Evolutionary conservation across 2,329 filamentous ascomycete genomes (phyloP).

Genomic region (Ceratocystis huliohia): DNA sequence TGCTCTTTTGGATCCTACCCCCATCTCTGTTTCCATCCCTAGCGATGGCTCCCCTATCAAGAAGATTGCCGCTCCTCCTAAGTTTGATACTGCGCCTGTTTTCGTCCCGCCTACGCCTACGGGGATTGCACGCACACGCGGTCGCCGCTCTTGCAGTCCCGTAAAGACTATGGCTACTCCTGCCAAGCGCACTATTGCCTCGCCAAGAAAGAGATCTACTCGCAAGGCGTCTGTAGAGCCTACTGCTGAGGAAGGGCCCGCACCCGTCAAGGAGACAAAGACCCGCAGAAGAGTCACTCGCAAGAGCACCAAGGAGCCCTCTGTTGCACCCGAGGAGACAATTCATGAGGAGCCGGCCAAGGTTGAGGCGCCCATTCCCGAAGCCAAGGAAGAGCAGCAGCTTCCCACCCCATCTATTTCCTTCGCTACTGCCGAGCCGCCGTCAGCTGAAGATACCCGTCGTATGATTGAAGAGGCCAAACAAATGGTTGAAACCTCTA

Average conservation of each 20-base stretch:
- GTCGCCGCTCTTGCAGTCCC: slow-evolving; percentile 45
- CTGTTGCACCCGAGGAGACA: slow-evolving; percentile 29
- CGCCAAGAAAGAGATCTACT: slow-evolving; percentile 18
- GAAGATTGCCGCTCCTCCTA: slow-evolving; percentile 68
- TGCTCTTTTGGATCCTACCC: slow-evolving; percentile 78
- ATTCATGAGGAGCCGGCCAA: slow-evolving; percentile 51
- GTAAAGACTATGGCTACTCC: slow-evolving; percentile 40
- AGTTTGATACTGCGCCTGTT: slow-evolving; percentile 45
- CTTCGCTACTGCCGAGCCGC: slow-evolving; percentile 46
- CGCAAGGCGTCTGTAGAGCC: slow-evolving; percentile 20
- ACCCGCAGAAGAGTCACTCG: slow-evolving; percentile 18
- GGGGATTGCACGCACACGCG: slow-evolving; percentile 35
- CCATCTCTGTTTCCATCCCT: slow-evolving; percentile 48
- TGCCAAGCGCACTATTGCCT: slow-evolving; percentile 34
- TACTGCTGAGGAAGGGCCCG: slow-evolving; percentile 8
- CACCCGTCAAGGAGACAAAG: slow-evolving; percentile 14
- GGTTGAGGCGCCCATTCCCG: slow-evolving; percentile 47
- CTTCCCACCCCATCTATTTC: slow-evolving; percentile 25
- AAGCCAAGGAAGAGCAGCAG: slow-evolving; percentile 23
- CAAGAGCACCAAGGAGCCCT: slow-evolving; percentile 29
- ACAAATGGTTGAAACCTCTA: slow-evolving; percentile 67
- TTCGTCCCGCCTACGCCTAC: slow-evolving; percentile 40
- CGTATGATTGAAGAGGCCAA: slow-evolving; percentile 78
- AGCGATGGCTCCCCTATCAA: slow-evolving; percentile 56
- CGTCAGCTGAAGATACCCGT: slow-evolving; percentile 63